Base-by-base conservation (phyloP, 352 stramenopile genomes). In the Pythium phragmiticola region DNA sequence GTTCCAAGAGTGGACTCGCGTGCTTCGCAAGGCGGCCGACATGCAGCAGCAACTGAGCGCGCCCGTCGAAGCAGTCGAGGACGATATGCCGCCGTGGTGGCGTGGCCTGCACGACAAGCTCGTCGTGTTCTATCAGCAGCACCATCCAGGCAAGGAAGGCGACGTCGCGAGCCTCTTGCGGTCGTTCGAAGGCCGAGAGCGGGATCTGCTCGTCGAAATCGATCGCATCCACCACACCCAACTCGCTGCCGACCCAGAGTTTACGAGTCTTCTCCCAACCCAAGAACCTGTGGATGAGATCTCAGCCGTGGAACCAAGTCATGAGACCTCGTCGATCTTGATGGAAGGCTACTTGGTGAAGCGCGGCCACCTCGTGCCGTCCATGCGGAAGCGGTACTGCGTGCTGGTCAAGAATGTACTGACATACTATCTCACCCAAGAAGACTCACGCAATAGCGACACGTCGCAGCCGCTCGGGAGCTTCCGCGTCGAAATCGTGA, bases 81-180 rank as follows among this genome's bases (percentile, higher is more conserved):
- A 58, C 3, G 41, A 47, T 0, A 62, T 68, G 68, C 39, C 53
- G 12, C n/a, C 19, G 14, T 61, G 60, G 51, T 57, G 46, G 37
- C 36, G 69, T 5, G 48, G 71, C 14, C 62, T 90, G 33, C 76
- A 79, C 30, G 60, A 61, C 11, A 63, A 75, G 0, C 66, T 98
- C 23, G 47, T 87, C 0, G 71, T 57, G 17, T 98, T 98, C 50
- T 98, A 98, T 63, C 76, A 92, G 59, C 87, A 88, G 26, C 86
- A 98, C 59, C 90, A 95, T 60, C 86, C 89, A 2, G 79, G 86
- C 23, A 98, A 98, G 49, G 69, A 90, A 4, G 57, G 60, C 0
- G 89, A 98, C 12, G 90, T 98, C 0, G 75, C 81, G 11, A 68
- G 69, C 1, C 55, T 92, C 3, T 58, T 92, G n/a, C 65, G 72